These are phyloP conservation scores for Stipa capillata DNA, from an alignment of 176 grass and related monocot species.

Conservation along the genomic window DNA sequence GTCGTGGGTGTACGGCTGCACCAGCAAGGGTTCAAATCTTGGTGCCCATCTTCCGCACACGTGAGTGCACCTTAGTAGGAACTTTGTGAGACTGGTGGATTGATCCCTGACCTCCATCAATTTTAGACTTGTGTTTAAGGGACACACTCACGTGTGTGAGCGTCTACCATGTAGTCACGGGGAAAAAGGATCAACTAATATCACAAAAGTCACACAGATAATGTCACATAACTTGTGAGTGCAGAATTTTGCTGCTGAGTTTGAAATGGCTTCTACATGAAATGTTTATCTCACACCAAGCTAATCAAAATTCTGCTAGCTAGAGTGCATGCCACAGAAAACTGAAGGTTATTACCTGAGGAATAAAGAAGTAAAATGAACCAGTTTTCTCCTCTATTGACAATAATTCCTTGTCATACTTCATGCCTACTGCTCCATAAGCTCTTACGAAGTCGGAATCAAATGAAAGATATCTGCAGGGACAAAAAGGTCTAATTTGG, in stretches of 20 bases:
- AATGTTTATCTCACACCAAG: slow-evolving; percentile 1
- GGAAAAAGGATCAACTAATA: neutral
- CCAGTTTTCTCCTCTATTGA: slow-evolving; percentile 33
- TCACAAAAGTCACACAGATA: neutral
- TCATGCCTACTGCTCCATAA: slow-evolving; percentile 73
- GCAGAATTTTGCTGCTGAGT: neutral
- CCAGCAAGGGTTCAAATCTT: neutral
- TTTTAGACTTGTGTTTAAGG: neutral
- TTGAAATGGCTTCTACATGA: neutral
- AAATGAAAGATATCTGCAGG: slow-evolving; percentile 69
- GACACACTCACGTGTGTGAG: neutral
- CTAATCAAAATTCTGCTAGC: neutral
- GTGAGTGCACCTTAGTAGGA: neutral
- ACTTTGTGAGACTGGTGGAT: neutral
- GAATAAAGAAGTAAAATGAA: slow-evolving; percentile 86
- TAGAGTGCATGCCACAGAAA: neutral
- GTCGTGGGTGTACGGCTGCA: neutral
- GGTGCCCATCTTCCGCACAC: neutral
- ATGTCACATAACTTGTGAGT: neutral
- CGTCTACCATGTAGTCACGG: neutral
- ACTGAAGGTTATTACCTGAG: slow-evolving; percentile 53
- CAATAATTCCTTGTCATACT: slow-evolving; percentile 21
- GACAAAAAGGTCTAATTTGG: slow-evolving; percentile 13
- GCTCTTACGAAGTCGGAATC: slow-evolving; percentile 54
- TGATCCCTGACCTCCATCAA: neutral